Percentiles rank a stretch among this genome's conserved stretches.
phyloP scores from a whole-genome alignment of 148 eudicot species.

The Nepenthes gracilis region DNA sequence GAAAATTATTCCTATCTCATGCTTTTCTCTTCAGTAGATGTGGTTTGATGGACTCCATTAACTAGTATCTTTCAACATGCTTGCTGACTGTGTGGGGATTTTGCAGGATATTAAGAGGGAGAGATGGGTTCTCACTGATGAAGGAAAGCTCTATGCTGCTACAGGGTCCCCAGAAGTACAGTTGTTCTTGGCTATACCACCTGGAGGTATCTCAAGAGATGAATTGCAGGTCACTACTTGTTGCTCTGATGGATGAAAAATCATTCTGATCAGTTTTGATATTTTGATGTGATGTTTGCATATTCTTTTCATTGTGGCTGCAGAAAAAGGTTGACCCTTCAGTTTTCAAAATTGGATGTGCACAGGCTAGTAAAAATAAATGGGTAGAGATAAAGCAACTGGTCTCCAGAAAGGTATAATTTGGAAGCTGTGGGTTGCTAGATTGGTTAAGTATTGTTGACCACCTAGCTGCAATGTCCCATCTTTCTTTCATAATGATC shows the following conservation, averaged over 20 bases:
- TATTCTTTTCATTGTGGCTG: slow-evolving; percentile 9
- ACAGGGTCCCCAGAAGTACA: slow-evolving; percentile 82
- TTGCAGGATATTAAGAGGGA: slow-evolving; percentile 82
- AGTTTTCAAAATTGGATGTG: slow-evolving; percentile 45
- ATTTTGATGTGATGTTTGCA: background rate
- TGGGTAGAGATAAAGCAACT: slow-evolving; percentile 58
- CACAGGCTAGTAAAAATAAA: slow-evolving; percentile 67
- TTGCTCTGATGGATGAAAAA: background rate
- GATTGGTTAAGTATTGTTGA: background rate
- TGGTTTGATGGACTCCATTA: too few species aligned
- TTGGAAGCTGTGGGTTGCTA: background rate
- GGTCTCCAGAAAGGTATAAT: slow-evolving; percentile 49
- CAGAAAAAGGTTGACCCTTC: slow-evolving; percentile 65
- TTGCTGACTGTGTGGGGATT: too few species aligned
- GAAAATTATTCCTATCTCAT: too few species aligned
- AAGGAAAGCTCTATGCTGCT: slow-evolving; percentile 62
- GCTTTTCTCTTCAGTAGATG: too few species aligned
- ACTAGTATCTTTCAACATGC: too few species aligned
- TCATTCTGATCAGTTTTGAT: background rate
- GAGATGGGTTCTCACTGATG: slow-evolving; percentile 70
- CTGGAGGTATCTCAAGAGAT: slow-evolving; percentile 57
- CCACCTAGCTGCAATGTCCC: background rate
- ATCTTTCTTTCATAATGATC: too few species aligned
- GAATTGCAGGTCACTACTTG: slow-evolving; percentile 51
- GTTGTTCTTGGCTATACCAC: slow-evolving; percentile 59